Base-by-base conservation (phyloP, 148 eudicot genomes). In the Rhododendron vialii region DNA sequence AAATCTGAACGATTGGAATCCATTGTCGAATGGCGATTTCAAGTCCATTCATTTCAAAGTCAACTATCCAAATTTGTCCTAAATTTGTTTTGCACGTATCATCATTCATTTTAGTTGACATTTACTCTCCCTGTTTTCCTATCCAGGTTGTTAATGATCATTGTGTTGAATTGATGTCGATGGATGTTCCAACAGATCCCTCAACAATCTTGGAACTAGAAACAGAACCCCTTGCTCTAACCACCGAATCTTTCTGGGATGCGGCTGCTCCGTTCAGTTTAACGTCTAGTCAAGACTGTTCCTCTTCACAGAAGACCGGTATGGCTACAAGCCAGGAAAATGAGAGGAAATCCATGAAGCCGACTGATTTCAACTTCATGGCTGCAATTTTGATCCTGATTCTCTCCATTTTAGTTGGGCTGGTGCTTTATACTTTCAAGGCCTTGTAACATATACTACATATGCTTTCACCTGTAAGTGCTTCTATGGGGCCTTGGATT, bases 131-230 rank as follows among this genome's bases (percentile, higher is more conserved):
- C 26, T 47, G 81, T 50, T 26, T 47, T 13, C 28, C 82, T 30
- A 71, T 33, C 35, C 86, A 94, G 98, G 96, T 88, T 86, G 75
- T 94, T 36, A 91, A 86, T 85, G 96, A 93, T 86, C 96, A 92
- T 87, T 92, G 91, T 85, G 89, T 89, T 2, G 98, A 95, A 91
- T 88, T 95, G 90, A 92, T 94, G 87, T 92, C 95, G 0, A 86
- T 92, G 91, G 96, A 94, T 83, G 87, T 92, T 83, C 93, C 98
- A 41, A 71, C 87, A 65, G 94, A 92, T 84, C 81, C 73, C 67
- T 91, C 93, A 10, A 87, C 84, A 65, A 86, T 95, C 41, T 79
- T 93, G 91, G 95, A 94, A 89, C 93, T 90, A 45, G 98, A 95
- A 86, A 88, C 82, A 55, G 93, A 91, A 78, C 36, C 91, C 75